These are phyloP conservation scores for Aspergillus caelatus DNA, from an alignment of 2,329 filamentous ascomycete species.

Conservation along the genomic window DNA sequence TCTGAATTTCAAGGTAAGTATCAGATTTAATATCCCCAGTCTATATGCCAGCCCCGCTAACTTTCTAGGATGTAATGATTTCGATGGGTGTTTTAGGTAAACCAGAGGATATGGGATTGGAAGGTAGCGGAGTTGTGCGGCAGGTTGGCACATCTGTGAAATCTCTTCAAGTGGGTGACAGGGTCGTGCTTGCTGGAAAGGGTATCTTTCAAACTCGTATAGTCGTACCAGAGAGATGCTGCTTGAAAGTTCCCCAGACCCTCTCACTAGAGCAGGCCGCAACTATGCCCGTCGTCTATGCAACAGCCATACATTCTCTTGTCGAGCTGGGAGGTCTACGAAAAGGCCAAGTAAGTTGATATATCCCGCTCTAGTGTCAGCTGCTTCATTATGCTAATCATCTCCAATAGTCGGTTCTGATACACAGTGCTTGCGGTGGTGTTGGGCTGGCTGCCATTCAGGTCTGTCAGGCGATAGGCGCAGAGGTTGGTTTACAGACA, in stretches of 20 bases:
- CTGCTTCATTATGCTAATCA: too few species aligned
- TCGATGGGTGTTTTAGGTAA: conserved; percentile 35
- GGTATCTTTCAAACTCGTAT: conserved; percentile 13
- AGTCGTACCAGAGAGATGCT: conserved; percentile 4
- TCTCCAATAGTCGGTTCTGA: conserved; percentile 20
- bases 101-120: conserved; percentile 30
- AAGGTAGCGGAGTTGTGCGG: conserved; percentile 36
- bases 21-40: not conserved
- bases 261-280: conserved; percentile 23
- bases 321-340: conserved; percentile 24
- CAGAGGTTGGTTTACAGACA: conserved; percentile 11
- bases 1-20: conserved; percentile 6
- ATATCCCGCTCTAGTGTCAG: too few species aligned
- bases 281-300: conserved; percentile 16
- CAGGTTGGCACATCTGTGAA: conserved; percentile 29
- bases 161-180: conserved; percentile 31
- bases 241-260: conserved; percentile 12
- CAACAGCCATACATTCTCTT: conserved; percentile 24
- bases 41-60: not conserved
- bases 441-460: conserved; percentile 27
- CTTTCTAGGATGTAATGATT: conserved; percentile 17
- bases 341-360: conserved; percentile 21
- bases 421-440: conserved; percentile 26
- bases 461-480: conserved; percentile 20
- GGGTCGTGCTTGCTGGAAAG: conserved; percentile 25